phyloP scores from a whole-genome alignment of 306 rosid species.

The Cajanus cajan region DNA sequence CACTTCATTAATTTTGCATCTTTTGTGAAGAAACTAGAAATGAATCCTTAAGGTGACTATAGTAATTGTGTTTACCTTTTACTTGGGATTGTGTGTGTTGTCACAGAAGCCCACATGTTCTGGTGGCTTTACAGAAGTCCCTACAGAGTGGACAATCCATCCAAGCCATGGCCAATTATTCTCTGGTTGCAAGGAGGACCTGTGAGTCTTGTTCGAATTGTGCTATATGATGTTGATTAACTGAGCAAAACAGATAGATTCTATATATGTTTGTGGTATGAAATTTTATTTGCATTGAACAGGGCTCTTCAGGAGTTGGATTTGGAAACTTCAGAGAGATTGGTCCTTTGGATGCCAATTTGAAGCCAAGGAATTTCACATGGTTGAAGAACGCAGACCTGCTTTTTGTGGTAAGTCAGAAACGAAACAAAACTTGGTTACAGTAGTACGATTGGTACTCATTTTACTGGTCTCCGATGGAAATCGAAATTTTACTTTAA shows the following conservation, averaged over 20 bases:
- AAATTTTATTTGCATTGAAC: neutral
- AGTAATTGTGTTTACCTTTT: neutral
- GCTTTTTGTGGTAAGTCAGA: neutral
- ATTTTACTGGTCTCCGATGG: no score
- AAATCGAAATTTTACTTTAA: no score
- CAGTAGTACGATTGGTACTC: no score
- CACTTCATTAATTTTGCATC: neutral
- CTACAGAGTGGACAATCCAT: constrained; percentile 56
- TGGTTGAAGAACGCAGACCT: neutral
- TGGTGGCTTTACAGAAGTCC: constrained; percentile 89
- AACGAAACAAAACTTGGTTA: no score
- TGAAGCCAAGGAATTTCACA: neutral
- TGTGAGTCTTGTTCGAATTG: constrained; percentile 39
- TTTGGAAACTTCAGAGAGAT: neutral
- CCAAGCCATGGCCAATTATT: constrained; percentile 83
- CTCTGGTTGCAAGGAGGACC: constrained; percentile 96
- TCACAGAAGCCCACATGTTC: constrained; percentile 77
- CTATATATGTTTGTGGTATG: neutral
- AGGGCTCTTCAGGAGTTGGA: neutral
- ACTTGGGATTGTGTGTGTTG: neutral
- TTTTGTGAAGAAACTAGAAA: neutral
- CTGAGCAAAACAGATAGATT: neutral
- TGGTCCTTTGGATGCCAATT: neutral
- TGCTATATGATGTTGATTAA: neutral
- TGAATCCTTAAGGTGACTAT: neutral